Conservation (phyloP, 345 rosid genomes). For the Lenwebbia sp. region DNA sequence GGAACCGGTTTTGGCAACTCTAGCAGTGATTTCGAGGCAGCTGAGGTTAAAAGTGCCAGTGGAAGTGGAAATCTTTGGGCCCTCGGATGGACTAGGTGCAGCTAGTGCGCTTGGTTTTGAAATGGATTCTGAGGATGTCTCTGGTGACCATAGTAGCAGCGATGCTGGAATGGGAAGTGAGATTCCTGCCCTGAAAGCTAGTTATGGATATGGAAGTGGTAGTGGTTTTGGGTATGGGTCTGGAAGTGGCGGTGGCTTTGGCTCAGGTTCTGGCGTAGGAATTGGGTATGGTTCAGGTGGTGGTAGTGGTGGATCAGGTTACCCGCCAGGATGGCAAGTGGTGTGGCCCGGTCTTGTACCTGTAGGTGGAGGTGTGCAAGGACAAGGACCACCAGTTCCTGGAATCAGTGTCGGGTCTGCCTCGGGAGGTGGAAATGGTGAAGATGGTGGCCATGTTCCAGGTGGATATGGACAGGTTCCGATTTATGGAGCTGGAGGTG, state of each 20-base stretch:
- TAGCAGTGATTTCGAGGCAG: background rate
- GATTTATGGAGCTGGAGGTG: background rate
- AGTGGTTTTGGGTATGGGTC: background rate
- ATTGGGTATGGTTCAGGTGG: background rate
- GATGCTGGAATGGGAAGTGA: background rate
- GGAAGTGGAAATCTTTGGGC: background rate
- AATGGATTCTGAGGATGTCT: background rate
- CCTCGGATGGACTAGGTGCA: background rate
- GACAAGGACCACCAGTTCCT: background rate
- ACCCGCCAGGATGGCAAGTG: background rate
- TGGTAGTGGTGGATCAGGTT: background rate
- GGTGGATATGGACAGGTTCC: background rate
- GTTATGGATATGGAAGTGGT: background rate
- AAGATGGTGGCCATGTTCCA: background rate
- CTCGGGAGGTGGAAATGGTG: background rate
- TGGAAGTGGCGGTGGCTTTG: conserved; percentile 10
- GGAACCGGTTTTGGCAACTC: background rate
- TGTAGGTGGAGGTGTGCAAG: background rate
- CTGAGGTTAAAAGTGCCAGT: background rate
- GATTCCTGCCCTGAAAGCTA: background rate
- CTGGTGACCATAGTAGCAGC: background rate
- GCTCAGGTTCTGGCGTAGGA: background rate
- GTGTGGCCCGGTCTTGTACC: background rate
- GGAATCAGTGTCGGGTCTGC: background rate
- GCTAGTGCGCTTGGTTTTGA: background rate